phyloP scores from a whole-genome alignment of 176 grass and related monocot genomes.

The Raddia distichophylla region DNA sequence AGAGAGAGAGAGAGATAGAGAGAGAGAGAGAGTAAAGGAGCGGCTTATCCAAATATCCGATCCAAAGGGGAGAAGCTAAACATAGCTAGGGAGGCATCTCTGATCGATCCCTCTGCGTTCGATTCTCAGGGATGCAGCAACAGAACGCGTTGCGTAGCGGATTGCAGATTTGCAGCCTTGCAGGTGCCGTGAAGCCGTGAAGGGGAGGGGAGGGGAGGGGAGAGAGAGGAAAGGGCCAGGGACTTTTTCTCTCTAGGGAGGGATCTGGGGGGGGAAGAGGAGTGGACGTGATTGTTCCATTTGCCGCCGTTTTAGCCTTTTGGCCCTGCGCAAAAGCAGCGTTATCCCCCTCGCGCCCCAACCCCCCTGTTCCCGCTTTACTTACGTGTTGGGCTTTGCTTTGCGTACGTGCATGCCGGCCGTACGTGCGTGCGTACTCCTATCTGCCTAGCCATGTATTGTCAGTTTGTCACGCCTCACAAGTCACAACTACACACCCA shows the following conservation, averaged over 20 bases:
- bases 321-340: slow-evolving; percentile 17
- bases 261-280: background rate
- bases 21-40: background rate
- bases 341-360: background rate
- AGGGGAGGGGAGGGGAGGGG: too few relatives aligned
- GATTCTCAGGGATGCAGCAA: background rate
- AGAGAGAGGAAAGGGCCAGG: slow-evolving; percentile 24
- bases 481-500: too few relatives aligned
- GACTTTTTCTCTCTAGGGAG: background rate
- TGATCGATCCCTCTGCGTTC: too few relatives aligned
- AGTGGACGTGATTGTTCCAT: slow-evolving; percentile 36
- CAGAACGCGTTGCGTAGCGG: background rate
- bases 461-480: too few relatives aligned
- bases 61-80: slow-evolving; percentile 14
- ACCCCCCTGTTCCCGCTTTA: background rate
- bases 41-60: slow-evolving; percentile 44
- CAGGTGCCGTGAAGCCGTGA: too few relatives aligned
- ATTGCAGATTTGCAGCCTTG: background rate
- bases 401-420: too few relatives aligned
- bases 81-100: slow-evolving; percentile 11
- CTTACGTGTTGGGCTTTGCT: background rate
- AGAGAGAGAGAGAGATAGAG: too few relatives aligned
- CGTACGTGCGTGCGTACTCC: too few relatives aligned
- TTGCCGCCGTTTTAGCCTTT: slow-evolving; percentile 49
- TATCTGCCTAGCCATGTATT: too few relatives aligned